Percentiles rank a stretch among this genome's conserved stretches.
Conservation (phyloP, 305 asterid genomes). For the Coffea humblotiana region DNA sequence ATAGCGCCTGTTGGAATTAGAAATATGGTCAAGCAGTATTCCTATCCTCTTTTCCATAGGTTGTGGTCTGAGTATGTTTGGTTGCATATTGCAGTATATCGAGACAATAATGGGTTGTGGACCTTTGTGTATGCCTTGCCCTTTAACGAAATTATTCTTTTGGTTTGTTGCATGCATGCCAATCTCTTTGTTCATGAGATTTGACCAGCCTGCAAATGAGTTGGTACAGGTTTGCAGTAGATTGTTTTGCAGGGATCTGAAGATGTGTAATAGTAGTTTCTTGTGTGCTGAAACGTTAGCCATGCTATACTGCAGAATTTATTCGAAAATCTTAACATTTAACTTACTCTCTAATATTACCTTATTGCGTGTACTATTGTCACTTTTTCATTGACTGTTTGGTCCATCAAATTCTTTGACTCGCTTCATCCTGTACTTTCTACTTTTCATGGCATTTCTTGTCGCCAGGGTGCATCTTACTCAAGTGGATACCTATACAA, state of each 20-base stretch:
- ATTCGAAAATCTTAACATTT: neutral
- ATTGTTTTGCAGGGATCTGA: neutral
- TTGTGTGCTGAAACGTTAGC: neutral
- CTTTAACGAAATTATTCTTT: neutral
- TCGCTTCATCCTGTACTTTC: neutral
- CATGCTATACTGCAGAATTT: neutral
- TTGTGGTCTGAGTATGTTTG: neutral
- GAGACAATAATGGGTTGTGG: neutral
- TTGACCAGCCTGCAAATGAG: neutral
- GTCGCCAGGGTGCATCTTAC: neutral
- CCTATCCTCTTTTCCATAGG: neutral
- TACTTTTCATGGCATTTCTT: conserved; percentile 4
- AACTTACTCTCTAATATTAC: neutral
- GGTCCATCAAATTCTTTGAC: neutral
- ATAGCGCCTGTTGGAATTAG: neutral
- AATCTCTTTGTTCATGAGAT: neutral
- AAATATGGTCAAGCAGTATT: neutral
- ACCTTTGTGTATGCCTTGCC: neutral
- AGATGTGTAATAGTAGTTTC: neutral
- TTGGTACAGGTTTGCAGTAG: neutral
- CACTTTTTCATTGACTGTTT: neutral
- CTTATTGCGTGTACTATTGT: neutral
- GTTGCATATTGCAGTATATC: neutral
- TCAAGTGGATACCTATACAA: neutral
- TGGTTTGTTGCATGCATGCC: neutral